Conservation (phyloP, 108 stramenopile genomes). For the Mediolabrus comicus region DNA sequence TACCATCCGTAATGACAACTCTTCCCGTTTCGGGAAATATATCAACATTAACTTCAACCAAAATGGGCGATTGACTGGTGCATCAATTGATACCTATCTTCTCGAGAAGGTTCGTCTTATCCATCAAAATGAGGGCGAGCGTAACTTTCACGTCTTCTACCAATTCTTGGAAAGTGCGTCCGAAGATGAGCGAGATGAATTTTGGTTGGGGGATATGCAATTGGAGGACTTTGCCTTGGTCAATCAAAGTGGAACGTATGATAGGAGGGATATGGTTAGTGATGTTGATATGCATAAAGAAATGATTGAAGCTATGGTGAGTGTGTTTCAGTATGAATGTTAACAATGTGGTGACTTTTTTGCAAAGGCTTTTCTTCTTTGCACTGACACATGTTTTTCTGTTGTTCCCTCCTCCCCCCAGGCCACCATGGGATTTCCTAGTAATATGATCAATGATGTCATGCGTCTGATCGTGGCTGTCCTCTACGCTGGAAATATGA, state of each 20-base stretch:
- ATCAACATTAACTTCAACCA: slow-evolving; percentile 77
- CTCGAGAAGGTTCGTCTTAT: slow-evolving; percentile 83
- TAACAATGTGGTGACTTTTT: background rate
- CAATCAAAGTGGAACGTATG: slow-evolving; percentile 69
- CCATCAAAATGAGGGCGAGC: slow-evolving; percentile 70
- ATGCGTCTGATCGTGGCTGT: slow-evolving; percentile 61
- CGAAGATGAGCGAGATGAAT: slow-evolving; percentile 34
- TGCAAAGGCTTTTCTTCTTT: background rate
- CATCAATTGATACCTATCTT: slow-evolving; percentile 79
- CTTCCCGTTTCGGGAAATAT: slow-evolving; percentile 86
- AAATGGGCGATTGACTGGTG: slow-evolving; percentile 60
- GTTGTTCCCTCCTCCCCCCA: slow-evolving; percentile 18
- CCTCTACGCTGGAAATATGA: slow-evolving; percentile 69
- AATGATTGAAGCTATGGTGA: slow-evolving; percentile 65
- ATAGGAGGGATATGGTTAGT: slow-evolving; percentile 74
- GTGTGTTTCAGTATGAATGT: background rate
- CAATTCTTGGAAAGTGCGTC: slow-evolving; percentile 58
- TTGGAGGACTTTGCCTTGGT: slow-evolving; percentile 73
- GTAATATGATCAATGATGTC: slow-evolving; percentile 43
- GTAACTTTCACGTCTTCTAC: slow-evolving; percentile 95
- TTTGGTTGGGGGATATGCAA: slow-evolving; percentile 29
- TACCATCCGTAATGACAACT: slow-evolving; percentile 88
- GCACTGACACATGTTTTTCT: background rate
- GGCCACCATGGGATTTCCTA: slow-evolving; percentile 67
- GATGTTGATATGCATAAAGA: slow-evolving; percentile 69